Evolutionary conservation across 768 basidiomycete genomes (phyloP).

Genomic region (Russula virescens): DNA sequence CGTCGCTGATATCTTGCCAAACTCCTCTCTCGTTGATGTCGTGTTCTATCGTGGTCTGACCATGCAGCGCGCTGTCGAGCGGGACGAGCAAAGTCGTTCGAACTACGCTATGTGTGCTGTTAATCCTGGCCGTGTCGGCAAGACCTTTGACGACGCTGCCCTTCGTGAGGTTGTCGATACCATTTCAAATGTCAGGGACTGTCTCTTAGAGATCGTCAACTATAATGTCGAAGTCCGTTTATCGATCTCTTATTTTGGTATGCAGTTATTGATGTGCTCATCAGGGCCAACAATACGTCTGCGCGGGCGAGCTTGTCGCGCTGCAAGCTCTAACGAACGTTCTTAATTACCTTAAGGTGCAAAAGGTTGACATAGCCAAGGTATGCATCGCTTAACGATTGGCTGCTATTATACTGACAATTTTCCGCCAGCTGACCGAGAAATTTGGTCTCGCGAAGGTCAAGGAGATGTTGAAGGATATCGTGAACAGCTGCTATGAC

Average conservation of each 20-base stretch:
- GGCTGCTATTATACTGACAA: neutral
- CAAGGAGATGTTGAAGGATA: slow-evolving; percentile 92
- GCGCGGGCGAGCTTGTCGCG: slow-evolving; percentile 92
- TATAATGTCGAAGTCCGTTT: slow-evolving; percentile 81
- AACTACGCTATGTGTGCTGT: slow-evolving; percentile 99
- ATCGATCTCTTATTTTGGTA: neutral
- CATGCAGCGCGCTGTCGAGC: slow-evolving; percentile 98
- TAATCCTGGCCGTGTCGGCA: slow-evolving; percentile 92
- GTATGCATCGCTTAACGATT: slow-evolving; percentile 33
- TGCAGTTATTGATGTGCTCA: neutral
- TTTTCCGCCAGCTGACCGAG: slow-evolving; percentile 62
- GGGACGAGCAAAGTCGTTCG: slow-evolving; percentile 86
- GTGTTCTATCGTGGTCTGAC: slow-evolving; percentile 99
- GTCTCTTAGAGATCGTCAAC: slow-evolving; percentile 96
- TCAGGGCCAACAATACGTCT: slow-evolving; percentile 99
- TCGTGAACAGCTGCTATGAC: slow-evolving; percentile 75
- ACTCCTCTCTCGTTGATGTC: slow-evolving; percentile 93
- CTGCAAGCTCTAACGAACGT: slow-evolving; percentile 94
- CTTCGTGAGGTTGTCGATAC: slow-evolving; percentile 96
- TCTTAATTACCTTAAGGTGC: slow-evolving; percentile 90
- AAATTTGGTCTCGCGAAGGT: slow-evolving; percentile 87
- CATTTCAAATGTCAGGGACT: slow-evolving; percentile 68
- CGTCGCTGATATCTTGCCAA: slow-evolving; percentile 93
- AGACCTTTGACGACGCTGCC: slow-evolving; percentile 90
- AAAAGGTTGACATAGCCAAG: slow-evolving; percentile 92